These are phyloP conservation scores for Aspergillus bombycis DNA, from an alignment of 2,329 filamentous ascomycete genomes.

Conservation along the genomic window DNA sequence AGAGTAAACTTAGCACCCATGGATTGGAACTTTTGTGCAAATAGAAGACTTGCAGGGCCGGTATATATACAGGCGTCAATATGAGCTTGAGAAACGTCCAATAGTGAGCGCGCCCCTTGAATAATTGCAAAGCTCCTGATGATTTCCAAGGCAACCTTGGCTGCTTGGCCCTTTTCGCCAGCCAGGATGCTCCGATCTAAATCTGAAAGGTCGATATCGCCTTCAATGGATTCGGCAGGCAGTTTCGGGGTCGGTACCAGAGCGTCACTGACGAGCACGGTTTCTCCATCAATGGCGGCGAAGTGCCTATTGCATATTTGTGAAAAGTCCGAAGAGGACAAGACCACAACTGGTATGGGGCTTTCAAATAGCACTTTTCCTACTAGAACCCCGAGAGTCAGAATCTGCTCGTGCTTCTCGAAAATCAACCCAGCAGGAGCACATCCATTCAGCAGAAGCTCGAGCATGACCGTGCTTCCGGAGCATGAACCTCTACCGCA, in stretches of 20 bases:
- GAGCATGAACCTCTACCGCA: constrained; percentile 53
- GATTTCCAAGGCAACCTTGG: constrained; percentile 42
- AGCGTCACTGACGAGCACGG: neutral
- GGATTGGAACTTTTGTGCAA: constrained; percentile 40
- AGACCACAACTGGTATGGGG: constrained; percentile 45
- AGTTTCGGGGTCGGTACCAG: neutral
- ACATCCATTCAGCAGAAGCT: constrained; percentile 46
- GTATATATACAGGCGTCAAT: constrained; percentile 51
- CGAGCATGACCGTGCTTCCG: constrained; percentile 50
- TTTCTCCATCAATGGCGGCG: constrained; percentile 8
- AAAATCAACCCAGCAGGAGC: constrained; percentile 49
- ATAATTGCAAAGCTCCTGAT: constrained; percentile 43
- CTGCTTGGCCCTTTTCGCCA: constrained; percentile 38
- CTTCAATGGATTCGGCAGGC: neutral
- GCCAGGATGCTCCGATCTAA: constrained; percentile 31
- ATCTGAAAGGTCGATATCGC: constrained; percentile 21
- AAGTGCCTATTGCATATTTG: constrained; percentile 2
- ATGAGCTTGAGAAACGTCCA: constrained; percentile 46
- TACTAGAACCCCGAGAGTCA: constrained; percentile 51
- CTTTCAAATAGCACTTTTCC: constrained; percentile 45
- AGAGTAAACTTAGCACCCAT: constrained; percentile 42
- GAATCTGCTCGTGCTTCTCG: constrained; percentile 46
- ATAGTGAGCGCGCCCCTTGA: constrained; percentile 36
- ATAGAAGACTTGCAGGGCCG: constrained; percentile 41
- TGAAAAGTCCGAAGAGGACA: constrained; percentile 25